Conservation (phyloP, 805 yeast species). For the Metschnikowia matae region DNA sequence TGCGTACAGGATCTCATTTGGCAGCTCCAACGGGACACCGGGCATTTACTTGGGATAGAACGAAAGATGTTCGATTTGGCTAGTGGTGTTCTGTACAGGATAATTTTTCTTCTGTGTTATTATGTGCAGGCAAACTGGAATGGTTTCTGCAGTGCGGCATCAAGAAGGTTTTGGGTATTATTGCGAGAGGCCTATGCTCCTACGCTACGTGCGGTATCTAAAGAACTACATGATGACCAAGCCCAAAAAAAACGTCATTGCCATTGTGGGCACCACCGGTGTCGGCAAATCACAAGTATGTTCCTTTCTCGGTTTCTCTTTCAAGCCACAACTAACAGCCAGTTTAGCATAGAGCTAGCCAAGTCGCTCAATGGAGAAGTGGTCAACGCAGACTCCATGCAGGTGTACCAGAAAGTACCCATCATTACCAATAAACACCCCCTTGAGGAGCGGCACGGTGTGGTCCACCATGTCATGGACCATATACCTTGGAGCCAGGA, state of each 20-base stretch:
- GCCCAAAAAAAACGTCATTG: slow-evolving; percentile 43
- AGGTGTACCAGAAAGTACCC: slow-evolving; percentile 71
- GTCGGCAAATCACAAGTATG: slow-evolving; percentile 85
- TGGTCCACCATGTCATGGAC: slow-evolving; percentile 84
- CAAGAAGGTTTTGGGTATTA: neutral
- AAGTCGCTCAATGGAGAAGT: slow-evolving; percentile 76
- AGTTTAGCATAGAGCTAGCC: slow-evolving; percentile 76
- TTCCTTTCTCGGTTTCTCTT: slow-evolving; percentile 2
- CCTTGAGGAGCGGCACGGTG: slow-evolving; percentile 61
- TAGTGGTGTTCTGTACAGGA: neutral
- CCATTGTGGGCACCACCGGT: slow-evolving; percentile 91
- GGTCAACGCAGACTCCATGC: slow-evolving; percentile 97
- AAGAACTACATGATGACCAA: slow-evolving; percentile 28
- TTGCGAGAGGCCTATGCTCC: slow-evolving; percentile 9
- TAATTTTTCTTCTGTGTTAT: neutral
- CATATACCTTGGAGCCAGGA: slow-evolving; percentile 79
- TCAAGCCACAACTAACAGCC: slow-evolving; percentile 3
- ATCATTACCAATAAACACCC: slow-evolving; percentile 94
- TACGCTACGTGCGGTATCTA: slow-evolving; percentile 17
- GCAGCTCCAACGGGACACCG: slow-evolving; percentile 12
- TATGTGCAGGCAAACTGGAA: neutral
- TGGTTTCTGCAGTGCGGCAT: neutral
- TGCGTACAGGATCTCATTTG: slow-evolving; percentile 5
- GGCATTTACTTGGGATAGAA: slow-evolving; percentile 5
- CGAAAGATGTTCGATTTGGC: neutral